Percentiles rank a stretch among this genome's conserved stretches.
phyloP scores from a whole-genome alignment of 768 basidiomycete genomes.

The Mrakia gelida region DNA sequence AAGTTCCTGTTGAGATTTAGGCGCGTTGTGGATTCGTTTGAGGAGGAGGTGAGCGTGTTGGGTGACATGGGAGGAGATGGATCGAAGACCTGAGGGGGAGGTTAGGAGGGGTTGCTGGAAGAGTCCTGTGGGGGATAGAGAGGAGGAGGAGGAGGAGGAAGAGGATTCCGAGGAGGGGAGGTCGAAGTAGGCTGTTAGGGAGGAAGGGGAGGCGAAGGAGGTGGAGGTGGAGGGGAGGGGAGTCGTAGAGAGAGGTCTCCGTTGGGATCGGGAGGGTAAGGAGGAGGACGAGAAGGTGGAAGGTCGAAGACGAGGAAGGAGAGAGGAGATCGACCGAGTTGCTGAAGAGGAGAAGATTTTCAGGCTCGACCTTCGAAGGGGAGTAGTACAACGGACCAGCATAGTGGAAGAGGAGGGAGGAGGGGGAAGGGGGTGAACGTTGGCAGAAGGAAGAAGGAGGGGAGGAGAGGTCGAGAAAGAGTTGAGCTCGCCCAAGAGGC shows the following conservation, averaged over 20 bases:
- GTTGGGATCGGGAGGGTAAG: background rate
- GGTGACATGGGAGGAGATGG: conserved; percentile 73
- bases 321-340: background rate
- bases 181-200: conserved; percentile 31
- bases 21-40: conserved; percentile 66
- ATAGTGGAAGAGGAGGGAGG: background rate
- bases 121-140: conserved; percentile 59
- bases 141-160: background rate
- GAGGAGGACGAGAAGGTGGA: background rate
- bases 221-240: background rate
- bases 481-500: background rate
- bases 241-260: background rate
- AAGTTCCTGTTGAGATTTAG: conserved; percentile 52
- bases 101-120: conserved; percentile 75
- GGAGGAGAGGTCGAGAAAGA: background rate
- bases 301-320: background rate
- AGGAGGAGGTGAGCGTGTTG: conserved; percentile 76
- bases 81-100: conserved; percentile 62
- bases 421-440: background rate
- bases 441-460: background rate
- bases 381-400: background rate
- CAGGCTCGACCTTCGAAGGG: background rate
- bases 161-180: background rate
- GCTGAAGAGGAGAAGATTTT: background rate
- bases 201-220: background rate